Evolutionary conservation across 768 basidiomycete genomes (phyloP), one percentile per base, ranked within the genome.

Genomic region (Pulveroboletus frians): DNA sequence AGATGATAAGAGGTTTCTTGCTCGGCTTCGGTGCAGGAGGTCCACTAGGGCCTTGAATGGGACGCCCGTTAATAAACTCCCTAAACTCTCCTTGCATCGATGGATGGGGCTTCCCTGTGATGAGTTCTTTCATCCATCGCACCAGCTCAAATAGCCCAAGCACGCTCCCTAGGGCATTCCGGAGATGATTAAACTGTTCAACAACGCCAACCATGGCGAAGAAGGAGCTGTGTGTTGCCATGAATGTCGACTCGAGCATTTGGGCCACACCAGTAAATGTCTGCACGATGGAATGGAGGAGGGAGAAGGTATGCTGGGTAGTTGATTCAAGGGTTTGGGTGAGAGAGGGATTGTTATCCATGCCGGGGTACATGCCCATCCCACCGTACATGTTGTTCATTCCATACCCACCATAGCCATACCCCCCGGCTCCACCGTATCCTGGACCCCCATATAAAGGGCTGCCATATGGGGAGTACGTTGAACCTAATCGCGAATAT

Each of bases 141-240:
- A 97, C 61, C 43, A 98, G 77, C 4, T 92, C 91, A 61, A 99
- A 97, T 31, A 98, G 69, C 29, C 92, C 92, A 5, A 98, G 75
- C 0, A 98, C 92, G 63, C 93, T 93, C 20, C 92, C 94, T 14
- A 98, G 78, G 11, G 92, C 94, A 56, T 94, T 88, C 43, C 92
- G 80, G 37, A 97, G 80, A 58, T 92, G 90, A 3, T 83, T 84
- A 60, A 99, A 86, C 63, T 99, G 96, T 62, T 99, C 96, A 34
- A 94, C 78, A 39, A 99, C 95, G 53, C 92, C 90, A 43, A 94
- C 92, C 85, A 95, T 92, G 49, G 92, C 92, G 66, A 94, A 95
- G 70, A 95, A 95, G 9, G 84, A 88, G 1, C 89, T 92, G 67
- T 95, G 92, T 0, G 92, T 95, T 3, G 95, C 95, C 85, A 97